These are phyloP conservation scores for Mortierella sp. DNA, from an alignment of 371 early-diverging fungal genomes.

Conservation along the genomic window DNA sequence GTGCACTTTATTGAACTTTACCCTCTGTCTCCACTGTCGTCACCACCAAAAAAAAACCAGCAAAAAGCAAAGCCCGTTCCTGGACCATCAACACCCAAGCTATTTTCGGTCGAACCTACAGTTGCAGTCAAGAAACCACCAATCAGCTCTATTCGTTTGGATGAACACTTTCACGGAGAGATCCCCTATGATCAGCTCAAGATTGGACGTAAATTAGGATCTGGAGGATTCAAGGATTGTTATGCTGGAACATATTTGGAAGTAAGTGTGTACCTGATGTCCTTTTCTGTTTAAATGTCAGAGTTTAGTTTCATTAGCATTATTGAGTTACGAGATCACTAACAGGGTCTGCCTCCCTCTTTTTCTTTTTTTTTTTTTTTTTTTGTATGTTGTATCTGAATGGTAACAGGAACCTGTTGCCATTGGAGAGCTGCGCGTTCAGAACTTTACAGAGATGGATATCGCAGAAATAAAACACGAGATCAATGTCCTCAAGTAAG, in stretches of 20 bases:
- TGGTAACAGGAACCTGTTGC: conserved; percentile 72
- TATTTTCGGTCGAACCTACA: conserved; percentile 62
- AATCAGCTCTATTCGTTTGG: conserved; percentile 65
- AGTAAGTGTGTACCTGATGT: conserved; percentile 50
- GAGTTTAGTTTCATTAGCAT: no score
- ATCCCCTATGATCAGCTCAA: conserved; percentile 71
- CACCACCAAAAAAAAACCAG: conserved; percentile 39
- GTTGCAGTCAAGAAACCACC: conserved; percentile 52
- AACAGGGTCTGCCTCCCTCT: background rate
- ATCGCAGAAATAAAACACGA: conserved; percentile 82
- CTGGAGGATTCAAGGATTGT: conserved; percentile 89
- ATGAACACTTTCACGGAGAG: conserved; percentile 60
- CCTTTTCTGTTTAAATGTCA: no score
- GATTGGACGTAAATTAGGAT: conserved; percentile 75
- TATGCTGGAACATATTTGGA: conserved; percentile 74
- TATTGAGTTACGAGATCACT: no score
- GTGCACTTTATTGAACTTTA: background rate
- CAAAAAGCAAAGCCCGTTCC: conserved; percentile 77
- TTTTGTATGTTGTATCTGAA: no score
- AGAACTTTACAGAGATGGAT: conserved; percentile 77
- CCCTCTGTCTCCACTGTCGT: background rate
- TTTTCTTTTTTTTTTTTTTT: no score
- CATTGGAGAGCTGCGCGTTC: conserved; percentile 76
- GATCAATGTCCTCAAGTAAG: conserved; percentile 81
- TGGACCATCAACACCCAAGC: conserved; percentile 76